phyloP scores from a whole-genome alignment of 2,329 filamentous ascomycete species.

The Aspergillus bombycis region DNA sequence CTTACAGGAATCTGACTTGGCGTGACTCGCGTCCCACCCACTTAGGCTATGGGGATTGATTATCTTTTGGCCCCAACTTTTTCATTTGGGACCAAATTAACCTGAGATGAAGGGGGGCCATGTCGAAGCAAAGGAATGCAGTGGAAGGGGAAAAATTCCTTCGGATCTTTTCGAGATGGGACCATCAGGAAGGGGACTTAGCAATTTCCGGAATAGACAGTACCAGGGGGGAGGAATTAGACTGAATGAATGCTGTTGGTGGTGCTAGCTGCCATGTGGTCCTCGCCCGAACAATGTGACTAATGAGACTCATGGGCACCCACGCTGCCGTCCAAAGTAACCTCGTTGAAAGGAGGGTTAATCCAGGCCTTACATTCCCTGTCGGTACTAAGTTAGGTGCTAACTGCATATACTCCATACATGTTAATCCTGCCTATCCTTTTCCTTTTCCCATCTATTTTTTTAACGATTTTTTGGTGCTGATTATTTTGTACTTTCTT shows the following conservation, averaged over 20 bases:
- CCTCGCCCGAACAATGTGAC: conserved; percentile 2
- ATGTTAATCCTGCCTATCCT: neutral
- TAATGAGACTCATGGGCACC: neutral
- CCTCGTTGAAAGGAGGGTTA: conserved; percentile 8
- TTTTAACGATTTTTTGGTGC: no score
- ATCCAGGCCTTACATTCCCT: neutral
- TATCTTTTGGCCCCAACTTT: neutral
- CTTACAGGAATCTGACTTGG: conserved; percentile 4
- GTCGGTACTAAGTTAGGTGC: conserved; percentile 2
- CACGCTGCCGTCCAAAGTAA: conserved; percentile 1
- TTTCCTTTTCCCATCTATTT: neutral
- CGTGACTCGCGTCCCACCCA: conserved; percentile 13
- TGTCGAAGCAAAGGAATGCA: neutral
- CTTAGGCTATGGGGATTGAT: conserved; percentile 7
- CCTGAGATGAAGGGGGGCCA: neutral
- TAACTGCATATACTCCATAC: neutral
- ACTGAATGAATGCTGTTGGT: conserved; percentile 3
- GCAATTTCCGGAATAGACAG: conserved; percentile 1
- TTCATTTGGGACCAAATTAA: neutral
- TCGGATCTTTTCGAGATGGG: neutral
- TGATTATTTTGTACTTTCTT: neutral
- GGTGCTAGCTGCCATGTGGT: conserved; percentile 20
- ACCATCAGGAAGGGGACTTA: neutral
- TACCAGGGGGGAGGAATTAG: neutral
- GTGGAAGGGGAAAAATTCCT: neutral